phyloP scores from a whole-genome alignment of 768 basidiomycete genomes.

The Trametes elegans region DNA sequence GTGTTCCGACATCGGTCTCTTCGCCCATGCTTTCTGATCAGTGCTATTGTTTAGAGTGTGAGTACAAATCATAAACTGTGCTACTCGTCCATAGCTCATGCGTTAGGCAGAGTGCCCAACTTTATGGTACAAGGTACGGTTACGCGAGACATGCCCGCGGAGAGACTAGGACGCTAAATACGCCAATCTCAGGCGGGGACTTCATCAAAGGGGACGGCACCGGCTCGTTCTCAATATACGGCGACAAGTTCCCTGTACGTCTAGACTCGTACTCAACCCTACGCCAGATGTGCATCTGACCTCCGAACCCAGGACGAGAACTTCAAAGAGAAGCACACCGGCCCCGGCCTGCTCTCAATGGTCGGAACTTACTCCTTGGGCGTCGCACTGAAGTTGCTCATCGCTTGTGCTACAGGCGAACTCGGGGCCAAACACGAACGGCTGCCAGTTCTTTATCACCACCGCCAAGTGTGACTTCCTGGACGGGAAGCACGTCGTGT shows the following conservation, averaged over 20 bases:
- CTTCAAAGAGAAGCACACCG: slow-evolving; percentile 85
- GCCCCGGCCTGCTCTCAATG: slow-evolving; percentile 90
- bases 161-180: neutral
- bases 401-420: slow-evolving; percentile 62
- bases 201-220: slow-evolving; percentile 95
- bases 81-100: slow-evolving; percentile 18
- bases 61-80: slow-evolving; percentile 14
- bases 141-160: neutral
- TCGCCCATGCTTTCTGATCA: slow-evolving; percentile 26
- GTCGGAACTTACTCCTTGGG: slow-evolving; percentile 36
- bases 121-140: slow-evolving; percentile 93
- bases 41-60: slow-evolving; percentile 59
- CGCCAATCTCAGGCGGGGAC: slow-evolving; percentile 69
- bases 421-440: slow-evolving; percentile 92
- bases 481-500: slow-evolving; percentile 93
- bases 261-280: neutral
- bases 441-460: slow-evolving; percentile 97
- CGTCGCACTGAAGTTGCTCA: too few relatives aligned
- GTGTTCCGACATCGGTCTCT: slow-evolving; percentile 10
- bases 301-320: slow-evolving; percentile 83
- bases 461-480: slow-evolving; percentile 94
- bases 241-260: slow-evolving; percentile 85
- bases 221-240: slow-evolving; percentile 95
- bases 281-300: neutral
- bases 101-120: slow-evolving; percentile 62